Evolutionary conservation across 2,329 filamentous ascomycete species (phyloP), one percentile per base, ranked within the genome.

Genomic region (Chalaropsis ovoidea): DNA sequence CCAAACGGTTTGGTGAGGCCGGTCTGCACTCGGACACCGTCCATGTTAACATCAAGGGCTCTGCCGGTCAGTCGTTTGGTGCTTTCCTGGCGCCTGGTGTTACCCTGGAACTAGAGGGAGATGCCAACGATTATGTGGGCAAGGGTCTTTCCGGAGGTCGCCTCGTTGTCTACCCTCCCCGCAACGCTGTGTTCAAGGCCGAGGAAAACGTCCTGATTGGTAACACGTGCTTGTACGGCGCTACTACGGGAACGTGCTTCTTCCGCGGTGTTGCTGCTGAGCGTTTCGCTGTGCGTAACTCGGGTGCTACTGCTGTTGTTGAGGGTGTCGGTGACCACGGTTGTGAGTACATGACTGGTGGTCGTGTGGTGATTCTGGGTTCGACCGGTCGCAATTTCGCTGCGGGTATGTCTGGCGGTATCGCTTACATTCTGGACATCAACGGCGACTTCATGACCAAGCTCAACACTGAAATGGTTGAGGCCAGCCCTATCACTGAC

Each of bases 311-410:
- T 35, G 91, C 93, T n/a, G 89, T 97, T 69, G 92, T 96, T 69
- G 93, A 97, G 77, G 93, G 93, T 77, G 84, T 95, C 70, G 93
- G 93, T 81, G 93, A 97, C 76, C 93, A 97, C 75, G 89, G 90
- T 69, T 96, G 92, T 74, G 93, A 97, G 81, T 97, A 97, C 83
- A 97, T 97, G 93, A 96, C 93, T 72, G 93, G 93, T 74, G 93
- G 93, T 74, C 90, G 92, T 73, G 82, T 96, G 62, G 79, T 97
- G 69, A 83, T 95, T 72, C 82, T 97, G 61, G 93, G 93, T 67
- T 85, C 84, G 72, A 96, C 91, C 73, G 93, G 93, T 58, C 92
- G 93, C 71, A 97, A 97, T 81, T 97, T 97, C 73, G 93, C 92
- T 71, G 93, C 93, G 68, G 93, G 93, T 81, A 97, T 97, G 93